phyloP scores from a whole-genome alignment of 345 rosid genomes.

The Pelargonium nanum region DNA sequence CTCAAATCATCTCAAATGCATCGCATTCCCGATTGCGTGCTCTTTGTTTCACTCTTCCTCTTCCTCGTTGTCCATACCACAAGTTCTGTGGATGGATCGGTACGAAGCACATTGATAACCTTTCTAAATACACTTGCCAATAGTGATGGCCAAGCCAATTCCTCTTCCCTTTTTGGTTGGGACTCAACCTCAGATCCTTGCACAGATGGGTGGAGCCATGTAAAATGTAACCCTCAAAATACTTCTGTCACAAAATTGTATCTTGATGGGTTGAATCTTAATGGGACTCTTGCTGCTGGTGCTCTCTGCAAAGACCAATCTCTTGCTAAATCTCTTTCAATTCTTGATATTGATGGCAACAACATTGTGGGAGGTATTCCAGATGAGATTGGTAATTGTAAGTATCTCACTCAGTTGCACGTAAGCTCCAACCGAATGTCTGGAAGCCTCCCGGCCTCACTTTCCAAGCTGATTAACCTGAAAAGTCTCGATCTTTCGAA shows the following conservation, averaged over 20 bases:
- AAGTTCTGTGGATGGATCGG: conserved; percentile 18
- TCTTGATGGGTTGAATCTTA: conserved; percentile 22
- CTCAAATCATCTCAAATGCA: conserved; percentile 20
- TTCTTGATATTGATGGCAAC: conserved; percentile 25
- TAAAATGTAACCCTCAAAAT: conserved; percentile 16
- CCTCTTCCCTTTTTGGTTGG: conserved; percentile 30
- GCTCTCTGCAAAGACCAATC: conserved; percentile 26
- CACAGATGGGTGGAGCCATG: conserved; percentile 22
- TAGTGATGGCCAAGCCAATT: conserved; percentile 14
- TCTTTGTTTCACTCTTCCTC: conserved; percentile 17
- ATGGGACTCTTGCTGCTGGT: conserved; percentile 32
- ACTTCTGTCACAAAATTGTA: conserved; percentile 19
- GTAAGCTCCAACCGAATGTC: conserved; percentile 27
- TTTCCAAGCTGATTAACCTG: conserved; percentile 28
- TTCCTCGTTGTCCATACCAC: conserved; percentile 11
- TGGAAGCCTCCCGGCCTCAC: conserved; percentile 32
- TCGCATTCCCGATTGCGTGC: conserved; percentile 12
- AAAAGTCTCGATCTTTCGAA: conserved; percentile 35
- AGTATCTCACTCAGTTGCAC: conserved; percentile 23
- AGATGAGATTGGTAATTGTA: conserved; percentile 32
- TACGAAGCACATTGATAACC: conserved; percentile 14
- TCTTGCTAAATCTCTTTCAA: conserved; percentile 24
- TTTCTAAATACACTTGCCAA: conserved; percentile 25
- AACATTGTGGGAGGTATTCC: conserved; percentile 25
- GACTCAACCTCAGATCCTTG: conserved; percentile 37